Evolutionary conservation across 2,329 filamentous ascomycete species (phyloP).

Genomic region (Dryadomyces sulphureus): DNA sequence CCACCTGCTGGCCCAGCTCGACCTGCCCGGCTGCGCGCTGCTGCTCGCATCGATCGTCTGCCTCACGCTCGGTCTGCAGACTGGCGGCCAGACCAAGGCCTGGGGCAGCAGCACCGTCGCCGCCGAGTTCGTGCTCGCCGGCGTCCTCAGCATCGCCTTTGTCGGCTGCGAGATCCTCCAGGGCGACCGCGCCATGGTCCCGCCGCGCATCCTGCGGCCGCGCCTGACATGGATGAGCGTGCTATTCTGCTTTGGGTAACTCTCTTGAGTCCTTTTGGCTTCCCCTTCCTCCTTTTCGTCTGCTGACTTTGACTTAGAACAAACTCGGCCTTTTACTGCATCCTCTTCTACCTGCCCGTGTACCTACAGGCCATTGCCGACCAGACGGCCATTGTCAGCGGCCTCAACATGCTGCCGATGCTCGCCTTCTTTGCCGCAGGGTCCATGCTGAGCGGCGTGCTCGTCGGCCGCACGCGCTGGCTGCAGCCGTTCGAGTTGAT

Average conservation of each 20-base stretch:
- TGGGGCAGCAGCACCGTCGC: constrained; percentile 16
- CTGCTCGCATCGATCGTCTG: constrained; percentile 19
- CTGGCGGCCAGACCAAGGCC: constrained; percentile 17
- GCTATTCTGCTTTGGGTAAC: neutral
- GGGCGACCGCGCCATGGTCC: constrained; percentile 23
- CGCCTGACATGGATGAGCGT: constrained; percentile 13
- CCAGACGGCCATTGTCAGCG: constrained; percentile 23
- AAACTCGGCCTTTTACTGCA: neutral
- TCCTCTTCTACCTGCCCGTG: constrained; percentile 9
- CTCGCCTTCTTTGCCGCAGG: constrained; percentile 14
- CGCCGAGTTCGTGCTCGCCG: constrained; percentile 19
- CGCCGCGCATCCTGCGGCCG: constrained; percentile 23
- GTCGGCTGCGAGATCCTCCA: constrained; percentile 18
- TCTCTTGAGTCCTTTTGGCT: neutral
- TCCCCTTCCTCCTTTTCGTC: neutral
- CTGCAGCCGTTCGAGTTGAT: constrained; percentile 4
- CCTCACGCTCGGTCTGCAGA: constrained; percentile 28
- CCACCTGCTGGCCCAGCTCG: constrained; percentile 19
- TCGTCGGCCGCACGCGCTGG: constrained; percentile 6
- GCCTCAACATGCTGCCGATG: constrained; percentile 23
- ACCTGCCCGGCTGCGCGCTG: constrained; percentile 5
- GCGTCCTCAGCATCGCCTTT: constrained; percentile 17
- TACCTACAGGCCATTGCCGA: constrained; percentile 30
- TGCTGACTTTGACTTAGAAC: neutral
- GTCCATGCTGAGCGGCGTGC: constrained; percentile 6